Percentiles rank a stretch among this genome's conserved stretches.
Evolutionary conservation across 192 early-diverging fungal species (phyloP).

Genomic region (Rhizoclosmatium globosum): DNA sequence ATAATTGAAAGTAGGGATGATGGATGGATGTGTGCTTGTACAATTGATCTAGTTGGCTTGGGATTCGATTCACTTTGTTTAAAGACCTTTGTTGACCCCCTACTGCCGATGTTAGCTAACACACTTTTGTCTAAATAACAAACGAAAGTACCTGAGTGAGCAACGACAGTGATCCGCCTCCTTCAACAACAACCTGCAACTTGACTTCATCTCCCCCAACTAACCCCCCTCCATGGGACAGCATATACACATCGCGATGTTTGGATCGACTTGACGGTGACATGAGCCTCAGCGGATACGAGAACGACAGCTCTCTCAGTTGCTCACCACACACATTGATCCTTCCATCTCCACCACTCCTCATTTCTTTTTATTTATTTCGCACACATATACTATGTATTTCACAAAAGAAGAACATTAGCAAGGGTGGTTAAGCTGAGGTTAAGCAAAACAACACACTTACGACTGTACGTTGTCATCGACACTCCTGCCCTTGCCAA

Average conservation of each 20-base stretch:
- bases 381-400: too few species aligned
- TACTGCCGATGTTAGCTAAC: neutral
- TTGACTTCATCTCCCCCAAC: conserved; percentile 66
- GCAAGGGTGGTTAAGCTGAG: too few species aligned
- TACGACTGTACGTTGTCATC: too few species aligned
- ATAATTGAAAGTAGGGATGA: neutral
- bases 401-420: too few species aligned
- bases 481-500: too few species aligned
- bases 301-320: neutral
- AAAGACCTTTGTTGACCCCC: conserved; percentile 79
- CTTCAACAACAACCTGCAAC: conserved; percentile 54
- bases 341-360: too few species aligned
- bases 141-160: conserved; percentile 60
- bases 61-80: conserved; percentile 45
- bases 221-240: conserved; percentile 75
- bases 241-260: conserved; percentile 59
- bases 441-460: too few species aligned
- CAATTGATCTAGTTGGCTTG: neutral
- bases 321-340: neutral
- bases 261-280: neutral
- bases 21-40: neutral
- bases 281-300: neutral
- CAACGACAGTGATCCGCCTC: conserved; percentile 62
- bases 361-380: too few species aligned
- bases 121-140: too few species aligned